Conservation (phyloP, 1,139 yeast genomes). For the Kodamaea ohmeri region DNA sequence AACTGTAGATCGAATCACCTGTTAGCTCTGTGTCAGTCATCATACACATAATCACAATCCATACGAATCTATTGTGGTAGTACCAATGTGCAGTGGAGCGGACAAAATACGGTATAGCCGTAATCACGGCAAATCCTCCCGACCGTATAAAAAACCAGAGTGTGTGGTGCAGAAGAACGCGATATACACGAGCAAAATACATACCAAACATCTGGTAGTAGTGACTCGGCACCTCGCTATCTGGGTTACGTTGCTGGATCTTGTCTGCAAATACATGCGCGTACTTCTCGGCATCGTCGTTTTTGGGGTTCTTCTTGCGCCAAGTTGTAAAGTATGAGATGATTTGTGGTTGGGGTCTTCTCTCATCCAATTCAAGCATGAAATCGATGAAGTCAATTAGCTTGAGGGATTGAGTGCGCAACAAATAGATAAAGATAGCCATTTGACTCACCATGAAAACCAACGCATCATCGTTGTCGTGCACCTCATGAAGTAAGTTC, state of each 20-base stretch:
- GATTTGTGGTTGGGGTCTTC: constrained; percentile 25
- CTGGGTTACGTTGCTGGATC: constrained; percentile 28
- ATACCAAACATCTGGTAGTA: constrained; percentile 23
- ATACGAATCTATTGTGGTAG: constrained; percentile 27
- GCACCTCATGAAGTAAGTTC: constrained; percentile 14
- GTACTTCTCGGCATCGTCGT: constrained; percentile 3
- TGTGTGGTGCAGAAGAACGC: constrained; percentile 19
- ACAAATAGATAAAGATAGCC: constrained; percentile 23
- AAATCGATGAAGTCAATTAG: constrained; percentile 24
- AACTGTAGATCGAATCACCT: constrained; percentile 34
- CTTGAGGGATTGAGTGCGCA: constrained; percentile 19
- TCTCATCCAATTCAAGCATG: constrained; percentile 27
- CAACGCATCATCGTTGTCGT: constrained; percentile 25
- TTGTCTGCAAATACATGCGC: constrained; percentile 13
- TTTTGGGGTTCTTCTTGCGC: constrained; percentile 6
- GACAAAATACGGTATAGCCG: constrained; percentile 31
- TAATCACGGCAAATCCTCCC: constrained; percentile 23
- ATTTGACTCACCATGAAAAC: constrained; percentile 31
- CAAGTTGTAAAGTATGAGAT: constrained; percentile 23
- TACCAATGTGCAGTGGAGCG: constrained; percentile 34
- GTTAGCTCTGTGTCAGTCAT: constrained; percentile 34
- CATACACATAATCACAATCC: constrained; percentile 38
- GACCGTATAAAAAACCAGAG: constrained; percentile 36
- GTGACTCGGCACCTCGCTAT: constrained; percentile 28
- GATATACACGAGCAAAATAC: constrained; percentile 18